Percentiles rank a stretch among this genome's conserved stretches.
These are phyloP conservation scores for Aspergillus luchuensis DNA, from an alignment of 2,329 filamentous ascomycete genomes.

Conservation along the genomic window DNA sequence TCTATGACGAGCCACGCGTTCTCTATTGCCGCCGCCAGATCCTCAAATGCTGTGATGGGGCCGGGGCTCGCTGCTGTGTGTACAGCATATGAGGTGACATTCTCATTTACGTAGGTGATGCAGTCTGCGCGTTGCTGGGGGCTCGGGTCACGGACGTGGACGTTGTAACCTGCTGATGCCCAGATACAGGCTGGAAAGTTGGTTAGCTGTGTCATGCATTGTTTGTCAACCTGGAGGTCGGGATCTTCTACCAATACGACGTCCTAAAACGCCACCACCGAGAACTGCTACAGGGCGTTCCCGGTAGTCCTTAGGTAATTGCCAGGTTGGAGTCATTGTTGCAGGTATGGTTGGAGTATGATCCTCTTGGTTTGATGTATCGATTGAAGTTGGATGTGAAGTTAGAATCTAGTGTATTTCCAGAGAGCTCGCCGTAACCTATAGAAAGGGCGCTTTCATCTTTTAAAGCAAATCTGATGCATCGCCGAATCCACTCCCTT, in stretches of 20 bases:
- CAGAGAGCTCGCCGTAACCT: too few relatives aligned
- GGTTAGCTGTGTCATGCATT: not conserved
- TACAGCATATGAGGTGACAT: slow-evolving; percentile 35
- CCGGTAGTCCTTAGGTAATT: slow-evolving; percentile 31
- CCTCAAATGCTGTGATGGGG: not conserved
- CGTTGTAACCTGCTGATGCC: slow-evolving; percentile 36
- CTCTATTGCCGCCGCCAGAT: slow-evolving; percentile 36
- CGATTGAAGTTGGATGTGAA: too few relatives aligned
- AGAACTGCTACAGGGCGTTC: slow-evolving; percentile 45
- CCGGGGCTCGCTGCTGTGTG: slow-evolving; percentile 17
- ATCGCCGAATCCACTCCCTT: too few relatives aligned
- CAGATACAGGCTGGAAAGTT: slow-evolving; percentile 31
- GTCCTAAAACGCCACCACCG: slow-evolving; percentile 46
- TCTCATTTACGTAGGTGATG: slow-evolving; percentile 38
- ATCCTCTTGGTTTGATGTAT: too few relatives aligned
- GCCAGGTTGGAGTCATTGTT: slow-evolving; percentile 26
- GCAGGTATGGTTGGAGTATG: too few relatives aligned
- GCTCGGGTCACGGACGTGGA: slow-evolving; percentile 34
- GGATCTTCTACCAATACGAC: slow-evolving; percentile 37
- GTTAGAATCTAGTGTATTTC: too few relatives aligned
- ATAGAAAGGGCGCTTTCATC: too few relatives aligned
- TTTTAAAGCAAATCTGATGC: too few relatives aligned
- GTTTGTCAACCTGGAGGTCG: not conserved
- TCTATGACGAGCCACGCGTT: slow-evolving; percentile 58
- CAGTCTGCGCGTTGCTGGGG: slow-evolving; percentile 33